phyloP scores from a whole-genome alignment of 306 rosid genomes.

The Cucurbita pepo region DNA sequence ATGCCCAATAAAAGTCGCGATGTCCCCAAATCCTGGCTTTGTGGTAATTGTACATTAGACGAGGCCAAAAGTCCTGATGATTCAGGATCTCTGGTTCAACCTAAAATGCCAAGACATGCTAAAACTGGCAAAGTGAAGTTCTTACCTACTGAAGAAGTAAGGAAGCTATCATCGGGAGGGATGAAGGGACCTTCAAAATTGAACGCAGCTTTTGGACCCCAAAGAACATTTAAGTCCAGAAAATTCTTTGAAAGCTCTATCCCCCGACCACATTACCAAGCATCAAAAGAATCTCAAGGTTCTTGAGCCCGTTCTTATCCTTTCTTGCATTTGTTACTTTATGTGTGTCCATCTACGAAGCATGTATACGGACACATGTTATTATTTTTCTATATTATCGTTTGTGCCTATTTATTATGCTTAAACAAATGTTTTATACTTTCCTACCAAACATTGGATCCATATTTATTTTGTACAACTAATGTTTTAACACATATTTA shows the following conservation, averaged over 20 bases:
- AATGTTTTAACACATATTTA: too few species aligned
- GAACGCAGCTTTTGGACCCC: background rate
- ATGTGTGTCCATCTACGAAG: background rate
- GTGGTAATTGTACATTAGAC: slow-evolving; percentile 28
- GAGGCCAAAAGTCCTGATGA: slow-evolving; percentile 3
- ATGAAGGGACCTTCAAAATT: slow-evolving; percentile 10
- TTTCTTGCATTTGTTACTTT: background rate
- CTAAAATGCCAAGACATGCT: slow-evolving; percentile 14
- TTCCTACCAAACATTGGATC: too few species aligned
- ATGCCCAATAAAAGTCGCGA: slow-evolving; percentile 1
- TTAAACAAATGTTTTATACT: background rate
- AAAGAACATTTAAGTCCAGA: background rate
- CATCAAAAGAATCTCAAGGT: slow-evolving; percentile 21
- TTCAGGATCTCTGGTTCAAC: slow-evolving; percentile 10
- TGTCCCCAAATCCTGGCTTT: slow-evolving; percentile 34
- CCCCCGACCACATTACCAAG: slow-evolving; percentile 14
- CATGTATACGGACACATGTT: background rate
- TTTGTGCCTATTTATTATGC: background rate
- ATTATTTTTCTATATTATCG: background rate
- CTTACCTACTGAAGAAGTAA: slow-evolving; percentile 41
- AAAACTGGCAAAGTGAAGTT: slow-evolving; percentile 40
- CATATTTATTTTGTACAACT: background rate
- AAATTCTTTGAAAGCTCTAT: slow-evolving; percentile 3
- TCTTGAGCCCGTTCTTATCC: background rate
- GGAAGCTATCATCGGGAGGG: slow-evolving; percentile 25